Evolutionary conservation across 306 rosid species (phyloP).

Genomic region (Acacia crassicarpa): DNA sequence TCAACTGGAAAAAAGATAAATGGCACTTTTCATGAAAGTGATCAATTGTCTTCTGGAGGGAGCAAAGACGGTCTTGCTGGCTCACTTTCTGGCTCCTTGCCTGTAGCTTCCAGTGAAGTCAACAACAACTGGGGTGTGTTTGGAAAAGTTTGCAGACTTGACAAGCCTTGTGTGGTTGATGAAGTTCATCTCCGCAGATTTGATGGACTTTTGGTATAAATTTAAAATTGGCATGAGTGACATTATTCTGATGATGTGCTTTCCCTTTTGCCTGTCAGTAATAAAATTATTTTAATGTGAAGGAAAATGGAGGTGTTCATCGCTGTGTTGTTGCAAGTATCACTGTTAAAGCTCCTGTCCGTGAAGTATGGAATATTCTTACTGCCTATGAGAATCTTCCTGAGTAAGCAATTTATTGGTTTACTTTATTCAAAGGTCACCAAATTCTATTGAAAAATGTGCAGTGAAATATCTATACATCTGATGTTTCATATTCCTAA

Average conservation of each 20-base stretch:
- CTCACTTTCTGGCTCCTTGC: constrained; percentile 47
- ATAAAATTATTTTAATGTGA: constrained; percentile 45
- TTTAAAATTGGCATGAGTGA: constrained; percentile 30
- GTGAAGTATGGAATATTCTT: constrained; percentile 86
- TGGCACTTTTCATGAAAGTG: constrained; percentile 43
- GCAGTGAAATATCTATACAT: background rate
- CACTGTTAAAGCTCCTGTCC: constrained; percentile 93
- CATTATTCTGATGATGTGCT: constrained; percentile 17
- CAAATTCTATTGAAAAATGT: background rate
- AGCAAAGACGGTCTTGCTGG: constrained; percentile 48
- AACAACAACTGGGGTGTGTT: constrained; percentile 68
- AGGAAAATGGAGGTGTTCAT: constrained; percentile 99
- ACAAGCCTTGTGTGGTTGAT: constrained; percentile 82
- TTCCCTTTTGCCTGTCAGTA: constrained; percentile 16
- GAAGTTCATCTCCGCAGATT: constrained; percentile 98
- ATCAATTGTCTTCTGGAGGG: constrained; percentile 41
- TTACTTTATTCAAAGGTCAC: constrained; percentile 17
- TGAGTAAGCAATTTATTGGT: constrained; percentile 60
- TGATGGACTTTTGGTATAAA: constrained; percentile 88
- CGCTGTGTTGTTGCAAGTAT: constrained; percentile 95
- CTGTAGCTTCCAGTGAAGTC: constrained; percentile 48
- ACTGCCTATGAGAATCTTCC: constrained; percentile 92
- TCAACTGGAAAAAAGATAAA: constrained; percentile 41
- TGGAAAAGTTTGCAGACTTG: constrained; percentile 83
- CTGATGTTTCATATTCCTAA: constrained; percentile 24